Conservation (phyloP, 2,329 filamentous ascomycete genomes). For the Pseudocercospora musae region DNA sequence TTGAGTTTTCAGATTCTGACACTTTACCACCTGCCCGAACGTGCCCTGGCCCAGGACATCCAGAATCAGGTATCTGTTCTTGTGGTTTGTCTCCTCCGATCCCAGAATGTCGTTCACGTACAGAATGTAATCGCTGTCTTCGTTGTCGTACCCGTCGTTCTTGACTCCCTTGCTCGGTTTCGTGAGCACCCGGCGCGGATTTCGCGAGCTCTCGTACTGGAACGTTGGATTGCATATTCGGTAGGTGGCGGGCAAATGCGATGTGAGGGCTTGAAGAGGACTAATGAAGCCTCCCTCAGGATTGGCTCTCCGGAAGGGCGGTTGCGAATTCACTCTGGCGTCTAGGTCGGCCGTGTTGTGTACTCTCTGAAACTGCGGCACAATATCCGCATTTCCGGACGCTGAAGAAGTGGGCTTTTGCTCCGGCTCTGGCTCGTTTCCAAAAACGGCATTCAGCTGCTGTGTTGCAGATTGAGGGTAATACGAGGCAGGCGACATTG, state of each 20-base stretch:
- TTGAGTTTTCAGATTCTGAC: constrained; percentile 96
- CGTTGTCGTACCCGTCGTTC: constrained; percentile 98
- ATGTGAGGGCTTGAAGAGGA: constrained; percentile 90
- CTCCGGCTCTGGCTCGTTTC: constrained; percentile 46
- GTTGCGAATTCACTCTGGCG: constrained; percentile 81
- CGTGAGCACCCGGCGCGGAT: constrained; percentile 89
- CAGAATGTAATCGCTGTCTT: constrained; percentile 98
- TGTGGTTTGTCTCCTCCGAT: constrained; percentile 96
- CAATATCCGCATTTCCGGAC: constrained; percentile 46
- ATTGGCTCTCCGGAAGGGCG: constrained; percentile 86
- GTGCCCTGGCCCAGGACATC: constrained; percentile 97
- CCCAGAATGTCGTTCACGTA: constrained; percentile 98
- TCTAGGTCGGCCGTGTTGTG: constrained; percentile 69
- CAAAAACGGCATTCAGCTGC: constrained; percentile 66
- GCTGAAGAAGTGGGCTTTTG: constrained; percentile 48
- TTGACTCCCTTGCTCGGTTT: constrained; percentile 98
- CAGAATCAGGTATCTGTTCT: constrained; percentile 96
- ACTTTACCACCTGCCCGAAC: constrained; percentile 98
- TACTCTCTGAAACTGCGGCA: constrained; percentile 84
- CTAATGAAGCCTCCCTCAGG: constrained; percentile 98
- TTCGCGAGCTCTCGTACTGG: constrained; percentile 97
- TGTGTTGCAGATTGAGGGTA: constrained; percentile 70
- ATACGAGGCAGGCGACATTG: constrained; percentile 52
- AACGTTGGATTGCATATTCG: constrained; percentile 97
- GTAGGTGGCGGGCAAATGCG: constrained; percentile 90